Conservation (phyloP, 164 flowering plant genomes). For the Piper betle region DNA sequence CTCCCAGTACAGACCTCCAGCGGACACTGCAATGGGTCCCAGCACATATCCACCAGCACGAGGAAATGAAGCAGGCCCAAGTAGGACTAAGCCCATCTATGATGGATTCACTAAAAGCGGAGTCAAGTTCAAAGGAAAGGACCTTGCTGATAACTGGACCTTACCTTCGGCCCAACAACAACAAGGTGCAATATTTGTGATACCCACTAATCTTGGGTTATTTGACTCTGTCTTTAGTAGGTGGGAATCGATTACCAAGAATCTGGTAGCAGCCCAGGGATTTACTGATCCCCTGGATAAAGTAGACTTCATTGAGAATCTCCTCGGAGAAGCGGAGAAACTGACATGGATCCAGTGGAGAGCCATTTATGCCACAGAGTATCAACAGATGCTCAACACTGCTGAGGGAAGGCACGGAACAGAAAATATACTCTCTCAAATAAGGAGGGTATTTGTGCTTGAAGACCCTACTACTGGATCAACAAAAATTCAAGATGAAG, state of each 20-base stretch:
- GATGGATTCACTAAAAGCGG: not conserved
- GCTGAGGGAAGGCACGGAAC: slow-evolving; percentile 2
- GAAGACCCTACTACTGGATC: slow-evolving; percentile 3
- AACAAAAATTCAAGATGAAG: slow-evolving; percentile 1
- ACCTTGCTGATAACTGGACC: not conserved
- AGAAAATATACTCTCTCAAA: slow-evolving; percentile 2
- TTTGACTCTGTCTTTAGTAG: not conserved
- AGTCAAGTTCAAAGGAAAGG: not conserved
- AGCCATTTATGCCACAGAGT: not conserved
- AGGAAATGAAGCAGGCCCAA: not conserved
- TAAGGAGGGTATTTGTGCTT: not conserved
- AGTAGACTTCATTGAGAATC: slow-evolving; percentile 1
- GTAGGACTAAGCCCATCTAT: not conserved
- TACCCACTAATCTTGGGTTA: not conserved
- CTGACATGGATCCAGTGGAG: slow-evolving; percentile 5
- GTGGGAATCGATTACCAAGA: slow-evolving; percentile 5
- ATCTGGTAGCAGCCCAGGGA: not conserved
- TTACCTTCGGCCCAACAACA: not conserved
- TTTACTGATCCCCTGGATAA: not conserved
- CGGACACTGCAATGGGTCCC: not conserved
- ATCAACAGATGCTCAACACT: not conserved
- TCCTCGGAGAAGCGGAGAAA: slow-evolving; percentile 3
- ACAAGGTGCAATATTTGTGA: not conserved
- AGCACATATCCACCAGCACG: not conserved
- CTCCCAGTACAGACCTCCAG: not conserved